Conservation (phyloP, 108 stramenopile species). For the Nitzschia sp. region DNA sequence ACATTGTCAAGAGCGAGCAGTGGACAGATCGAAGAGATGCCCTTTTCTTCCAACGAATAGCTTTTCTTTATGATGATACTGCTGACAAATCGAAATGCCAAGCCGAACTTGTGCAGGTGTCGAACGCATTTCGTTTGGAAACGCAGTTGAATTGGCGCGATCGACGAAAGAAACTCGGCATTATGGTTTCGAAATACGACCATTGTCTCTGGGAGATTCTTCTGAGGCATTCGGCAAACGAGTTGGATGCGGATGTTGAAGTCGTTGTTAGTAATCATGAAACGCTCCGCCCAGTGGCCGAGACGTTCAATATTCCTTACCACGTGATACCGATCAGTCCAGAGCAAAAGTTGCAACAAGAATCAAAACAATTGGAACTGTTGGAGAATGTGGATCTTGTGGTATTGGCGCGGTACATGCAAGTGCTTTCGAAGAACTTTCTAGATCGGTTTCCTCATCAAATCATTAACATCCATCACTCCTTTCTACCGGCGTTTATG, state of each 20-base stretch:
- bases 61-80: slow-evolving; percentile 44
- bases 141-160: slow-evolving; percentile 46
- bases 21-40: slow-evolving; percentile 43
- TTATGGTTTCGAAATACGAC: slow-evolving; percentile 79
- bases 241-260: slow-evolving; percentile 69
- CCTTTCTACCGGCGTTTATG: slow-evolving; percentile 84
- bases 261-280: slow-evolving; percentile 83
- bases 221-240: slow-evolving; percentile 73
- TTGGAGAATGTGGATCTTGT: slow-evolving; percentile 73
- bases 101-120: slow-evolving; percentile 7
- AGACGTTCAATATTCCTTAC: slow-evolving; percentile 77
- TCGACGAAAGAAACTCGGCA: slow-evolving; percentile 22
- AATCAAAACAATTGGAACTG: slow-evolving; percentile 68
- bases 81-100: slow-evolving; percentile 13
- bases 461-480: slow-evolving; percentile 90
- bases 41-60: slow-evolving; percentile 73
- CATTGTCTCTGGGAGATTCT: slow-evolving; percentile 88
- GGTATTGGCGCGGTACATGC: slow-evolving; percentile 88
- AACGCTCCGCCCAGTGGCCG: slow-evolving; percentile 63
- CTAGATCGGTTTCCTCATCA: slow-evolving; percentile 57
- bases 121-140: slow-evolving; percentile 26
- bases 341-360: slow-evolving; percentile 65
- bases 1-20: slow-evolving; percentile 67
- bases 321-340: slow-evolving; percentile 67
- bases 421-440: slow-evolving; percentile 70